Base-by-base conservation (phyloP, 2,329 filamentous ascomycete genomes). In the Chaetoscypha palmicola region DNA sequence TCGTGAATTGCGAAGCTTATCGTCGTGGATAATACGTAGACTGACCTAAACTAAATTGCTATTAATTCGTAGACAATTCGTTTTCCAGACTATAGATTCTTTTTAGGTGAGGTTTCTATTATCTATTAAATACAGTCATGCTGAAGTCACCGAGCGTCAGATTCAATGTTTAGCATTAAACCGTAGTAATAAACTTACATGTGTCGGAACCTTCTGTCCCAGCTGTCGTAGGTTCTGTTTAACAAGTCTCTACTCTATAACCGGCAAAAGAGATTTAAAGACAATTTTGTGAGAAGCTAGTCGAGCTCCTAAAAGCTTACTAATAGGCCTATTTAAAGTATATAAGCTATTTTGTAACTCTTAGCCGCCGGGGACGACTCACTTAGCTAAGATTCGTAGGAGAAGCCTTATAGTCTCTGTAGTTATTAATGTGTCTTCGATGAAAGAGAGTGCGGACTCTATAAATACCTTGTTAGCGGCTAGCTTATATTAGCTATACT, bases 1-100 rank as follows among this genome's bases (percentile, higher is more conserved):
- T 62, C 59, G 39, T 58, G 50, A 7, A 62, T 37, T 16, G 39
- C 46, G 28, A 55, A 52, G 4, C 53, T 56, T 12, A 52, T 49
- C 26, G 51, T 57, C 24, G 33, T 46, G 9, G 44, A 46, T 12
- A 46, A 11, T 8, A 33, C 33, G 30, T 45, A 37, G 14, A 42
- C 44, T 7, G 38, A 41, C 2, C 44, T 38, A 38, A 41, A 46
- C 44, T 38, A 46, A 20, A 46, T 46, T 3, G 44, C 44, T 38
- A 46, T 46, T 26, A 46, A 17, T 33, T 46, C 38, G 21, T 38
- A 23, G n/a, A 46, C 38, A 21, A 46, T 23, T 5, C 38, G 17
- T 30, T 46, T 22, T 32, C 31, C 44, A 21, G 38, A 31, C 44
- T 33, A 46, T 2, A 22, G 22, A 23, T 30, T 34, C n/a, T 32